Evolutionary conservation across 352 stramenopile species (phyloP), one percentile per base, ranked within the genome.

Genomic region (Globisporangium apiculatum): DNA sequence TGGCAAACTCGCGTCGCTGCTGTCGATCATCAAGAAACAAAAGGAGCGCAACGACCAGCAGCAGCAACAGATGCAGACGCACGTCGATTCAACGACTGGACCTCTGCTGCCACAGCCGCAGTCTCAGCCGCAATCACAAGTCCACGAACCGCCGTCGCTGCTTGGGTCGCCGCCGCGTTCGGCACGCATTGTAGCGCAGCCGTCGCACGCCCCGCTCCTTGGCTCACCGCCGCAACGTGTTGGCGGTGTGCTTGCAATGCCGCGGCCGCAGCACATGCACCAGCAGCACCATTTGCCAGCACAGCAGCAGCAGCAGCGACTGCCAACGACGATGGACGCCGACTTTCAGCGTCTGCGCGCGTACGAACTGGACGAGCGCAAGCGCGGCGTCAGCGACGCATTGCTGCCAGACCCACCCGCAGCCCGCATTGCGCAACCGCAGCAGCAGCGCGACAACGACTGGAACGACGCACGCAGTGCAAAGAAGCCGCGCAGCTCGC

Each of bases 21-120:
- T 94, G 40, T 90, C 80, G 9, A 89, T 91, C 43, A 78, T 93
- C 62, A 93, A 93, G 68, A 86, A 91, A 51, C 82, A 88, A 53
- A 91, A 91, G 47, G 79, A 85, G 42, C 59, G 76, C 40, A 68
- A 74, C 15, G 62, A 79, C 35, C 58, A 64, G 51, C 24, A 68
- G 42, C 24, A 61, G 15, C 38, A 31, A 31, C 24, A 31, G 2
- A 31, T 31, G 24, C 24, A 31, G 24, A 31, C 24, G 24, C 24
- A 31, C 24, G 24, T 31, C 24, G 24, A 31, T 31, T 31, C 24
- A 31, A 31, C 24, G 24, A 31, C 24, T 31, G 24, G 24, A 31
- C 24, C 24, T 31, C 24, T 31, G 24, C 24, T 31, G 24, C 24
- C 24, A 31, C 24, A 31, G 24, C 24, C 24, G 24, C 24, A 31